phyloP scores from a whole-genome alignment of 1,284 basidiomycete genomes.

The Microbotryum saponariae region DNA sequence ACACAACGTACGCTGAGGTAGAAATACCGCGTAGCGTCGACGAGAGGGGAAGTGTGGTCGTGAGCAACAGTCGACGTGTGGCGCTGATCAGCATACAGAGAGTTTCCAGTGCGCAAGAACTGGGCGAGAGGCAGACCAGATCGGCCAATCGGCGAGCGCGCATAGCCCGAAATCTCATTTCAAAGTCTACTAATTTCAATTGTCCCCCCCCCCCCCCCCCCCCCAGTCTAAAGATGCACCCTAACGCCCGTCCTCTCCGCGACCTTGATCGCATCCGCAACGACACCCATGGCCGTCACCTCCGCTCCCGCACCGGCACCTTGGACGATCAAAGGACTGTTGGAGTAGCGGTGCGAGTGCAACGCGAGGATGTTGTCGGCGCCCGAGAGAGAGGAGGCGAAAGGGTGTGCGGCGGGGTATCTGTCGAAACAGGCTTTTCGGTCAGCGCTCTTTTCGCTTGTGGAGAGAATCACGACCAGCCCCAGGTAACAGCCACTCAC shows the following conservation, averaged over 20 bases:
- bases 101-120: too few relatives aligned
- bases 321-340: conserved; percentile 81
- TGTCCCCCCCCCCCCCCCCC: too few relatives aligned
- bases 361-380: conserved; percentile 98
- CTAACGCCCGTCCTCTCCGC: conserved; percentile 21
- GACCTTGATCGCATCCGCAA: conserved; percentile 56
- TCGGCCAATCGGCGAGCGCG: too few relatives aligned
- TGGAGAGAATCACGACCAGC: too few relatives aligned
- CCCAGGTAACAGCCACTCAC: conserved; percentile 44
- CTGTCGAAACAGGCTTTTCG: conserved; percentile 44
- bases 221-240: conserved; percentile 13
- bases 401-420: conserved; percentile 81
- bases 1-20: too few relatives aligned
- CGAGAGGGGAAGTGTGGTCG: too few relatives aligned
- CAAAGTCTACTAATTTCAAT: too few relatives aligned
- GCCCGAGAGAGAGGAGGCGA: conserved; percentile 87
- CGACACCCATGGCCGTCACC: conserved; percentile 96
- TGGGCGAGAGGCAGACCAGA: too few relatives aligned
- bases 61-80: too few relatives aligned
- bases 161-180: too few relatives aligned
- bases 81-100: too few relatives aligned
- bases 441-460: background rate
- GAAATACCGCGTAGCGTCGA: too few relatives aligned
- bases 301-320: conserved; percentile 93
- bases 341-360: conserved; percentile 72